Conservation (phyloP, 2,329 filamentous ascomycete species). For the Hypomyces rosellus region DNA sequence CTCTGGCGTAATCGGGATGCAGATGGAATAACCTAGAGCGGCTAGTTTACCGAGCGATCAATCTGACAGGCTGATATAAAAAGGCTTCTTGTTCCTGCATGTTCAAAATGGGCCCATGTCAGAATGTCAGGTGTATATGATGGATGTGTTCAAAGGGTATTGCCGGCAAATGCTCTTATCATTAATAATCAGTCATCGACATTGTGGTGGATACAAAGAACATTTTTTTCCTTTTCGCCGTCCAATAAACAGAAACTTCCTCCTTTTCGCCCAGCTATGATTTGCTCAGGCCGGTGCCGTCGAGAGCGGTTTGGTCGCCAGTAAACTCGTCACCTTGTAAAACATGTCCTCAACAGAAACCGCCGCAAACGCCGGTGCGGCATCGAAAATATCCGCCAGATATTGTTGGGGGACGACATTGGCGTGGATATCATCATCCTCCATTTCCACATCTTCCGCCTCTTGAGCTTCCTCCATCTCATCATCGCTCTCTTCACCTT, state of each 20-base stretch:
- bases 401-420: conserved; percentile 62
- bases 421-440: conserved; percentile 43
- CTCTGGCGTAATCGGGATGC: too few species aligned
- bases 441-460: conserved; percentile 39
- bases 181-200: not conserved
- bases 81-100: conserved; percentile 1
- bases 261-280: not conserved
- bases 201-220: not conserved
- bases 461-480: conserved; percentile 30
- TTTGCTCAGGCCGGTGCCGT: conserved; percentile 14
- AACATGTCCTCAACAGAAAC: conserved; percentile 71
- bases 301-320: conserved; percentile 49
- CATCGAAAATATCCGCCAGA: conserved; percentile 64
- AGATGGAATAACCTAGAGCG: not conserved
- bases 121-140: too few species aligned
- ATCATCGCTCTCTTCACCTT: conserved; percentile 37
- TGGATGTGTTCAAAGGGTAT: too few species aligned
- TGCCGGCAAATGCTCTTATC: too few species aligned
- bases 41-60: not conserved
- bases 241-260: not conserved
- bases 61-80: too few species aligned
- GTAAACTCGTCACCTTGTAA: conserved; percentile 57
- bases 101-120: not conserved
- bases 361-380: conserved; percentile 60
- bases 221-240: not conserved